Evolutionary conservation across 176 grass and related monocot genomes (phyloP).

Genomic region (Bonia amplexicaulis): DNA sequence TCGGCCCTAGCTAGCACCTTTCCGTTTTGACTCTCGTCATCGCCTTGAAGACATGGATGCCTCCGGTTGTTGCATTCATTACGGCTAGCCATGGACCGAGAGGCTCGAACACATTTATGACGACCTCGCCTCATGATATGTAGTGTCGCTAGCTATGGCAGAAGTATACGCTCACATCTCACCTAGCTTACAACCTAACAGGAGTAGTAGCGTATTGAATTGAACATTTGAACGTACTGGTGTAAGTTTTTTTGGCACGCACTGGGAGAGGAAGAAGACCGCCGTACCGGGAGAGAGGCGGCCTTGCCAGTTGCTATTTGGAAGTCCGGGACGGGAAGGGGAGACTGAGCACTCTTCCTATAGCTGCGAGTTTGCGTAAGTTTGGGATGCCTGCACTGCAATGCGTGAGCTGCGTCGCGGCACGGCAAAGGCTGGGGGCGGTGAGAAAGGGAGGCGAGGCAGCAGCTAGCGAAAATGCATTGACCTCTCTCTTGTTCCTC

Average conservation of each 20-base stretch:
- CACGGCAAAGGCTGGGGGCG: neutral
- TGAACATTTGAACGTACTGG: neutral
- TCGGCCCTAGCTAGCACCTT: neutral
- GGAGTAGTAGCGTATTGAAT: neutral
- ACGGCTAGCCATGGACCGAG: neutral
- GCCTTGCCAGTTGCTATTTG: neutral
- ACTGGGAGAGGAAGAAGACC: slow-evolving; percentile 5
- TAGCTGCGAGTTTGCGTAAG: neutral
- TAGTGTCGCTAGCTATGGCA: neutral
- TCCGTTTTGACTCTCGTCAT: slow-evolving; percentile 10
- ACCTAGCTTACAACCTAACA: neutral
- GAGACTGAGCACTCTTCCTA: neutral
- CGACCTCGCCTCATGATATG: neutral
- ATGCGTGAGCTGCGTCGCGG: neutral
- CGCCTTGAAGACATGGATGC: neutral
- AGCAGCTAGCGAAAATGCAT: neutral
- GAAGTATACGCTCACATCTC: neutral
- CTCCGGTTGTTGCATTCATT: slow-evolving; percentile 5
- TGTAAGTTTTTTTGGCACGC: neutral
- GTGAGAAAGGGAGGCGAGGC: neutral
- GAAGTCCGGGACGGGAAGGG: slow-evolving; percentile 1
- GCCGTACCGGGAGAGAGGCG: neutral
- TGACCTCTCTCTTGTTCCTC: neutral
- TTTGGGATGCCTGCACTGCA: neutral
- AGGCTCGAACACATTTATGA: neutral